phyloP scores from a whole-genome alignment of 208 protist species.

The Naegleria lovaniensis region DNA sequence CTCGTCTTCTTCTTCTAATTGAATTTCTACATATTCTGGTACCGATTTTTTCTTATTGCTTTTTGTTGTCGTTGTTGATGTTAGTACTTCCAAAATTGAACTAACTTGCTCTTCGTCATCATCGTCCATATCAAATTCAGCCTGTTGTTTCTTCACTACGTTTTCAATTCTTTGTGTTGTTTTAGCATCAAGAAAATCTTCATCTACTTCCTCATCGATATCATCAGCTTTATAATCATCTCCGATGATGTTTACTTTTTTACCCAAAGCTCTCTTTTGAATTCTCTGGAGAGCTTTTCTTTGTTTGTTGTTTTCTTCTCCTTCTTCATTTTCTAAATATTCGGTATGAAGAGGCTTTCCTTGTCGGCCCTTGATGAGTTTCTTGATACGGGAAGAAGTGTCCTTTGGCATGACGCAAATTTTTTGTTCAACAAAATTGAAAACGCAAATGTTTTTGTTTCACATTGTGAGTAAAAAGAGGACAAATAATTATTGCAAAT shows the following conservation, averaged over 20 bases:
- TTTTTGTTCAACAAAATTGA: neutral
- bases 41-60: neutral
- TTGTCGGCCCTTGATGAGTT: neutral
- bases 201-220: neutral
- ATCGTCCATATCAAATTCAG: neutral
- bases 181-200: neutral
- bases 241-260: neutral
- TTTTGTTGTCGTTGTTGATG: neutral
- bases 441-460: no score
- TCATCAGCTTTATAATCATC: constrained; percentile 3
- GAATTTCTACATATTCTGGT: neutral
- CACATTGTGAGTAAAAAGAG: no score
- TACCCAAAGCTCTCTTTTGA: neutral
- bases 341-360: neutral
- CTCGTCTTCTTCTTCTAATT: constrained; percentile 15
- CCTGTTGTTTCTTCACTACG: neutral
- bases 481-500: no score
- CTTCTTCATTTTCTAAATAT: constrained; percentile 1
- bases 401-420: neutral
- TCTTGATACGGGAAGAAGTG: neutral
- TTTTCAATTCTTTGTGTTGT: neutral
- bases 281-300: neutral
- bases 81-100: neutral
- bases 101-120: neutral
- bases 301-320: neutral